Evolutionary conservation across 2,329 filamentous ascomycete species (phyloP).

Genomic region (Penicillium sumatraense): DNA sequence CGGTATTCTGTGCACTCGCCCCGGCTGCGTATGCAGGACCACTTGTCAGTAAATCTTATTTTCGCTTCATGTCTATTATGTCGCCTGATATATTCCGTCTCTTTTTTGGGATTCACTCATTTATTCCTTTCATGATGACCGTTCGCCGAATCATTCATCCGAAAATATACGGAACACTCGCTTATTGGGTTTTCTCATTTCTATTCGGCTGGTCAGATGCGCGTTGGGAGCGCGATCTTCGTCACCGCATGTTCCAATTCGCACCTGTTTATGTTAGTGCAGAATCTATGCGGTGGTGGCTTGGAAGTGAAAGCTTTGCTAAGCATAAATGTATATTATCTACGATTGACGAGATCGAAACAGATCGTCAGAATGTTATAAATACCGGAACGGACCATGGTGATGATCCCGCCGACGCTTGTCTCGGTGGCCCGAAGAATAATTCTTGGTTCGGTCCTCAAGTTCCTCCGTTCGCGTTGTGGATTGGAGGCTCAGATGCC

Average conservation of each 20-base stretch:
- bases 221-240: slow-evolving; percentile 80
- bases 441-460: slow-evolving; percentile 81
- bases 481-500: slow-evolving; percentile 82
- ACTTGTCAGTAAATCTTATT: slow-evolving; percentile 82
- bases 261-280: slow-evolving; percentile 87
- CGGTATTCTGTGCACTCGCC: slow-evolving; percentile 87
- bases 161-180: slow-evolving; percentile 75
- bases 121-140: slow-evolving; percentile 91
- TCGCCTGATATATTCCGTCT: slow-evolving; percentile 75
- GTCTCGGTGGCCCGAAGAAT: slow-evolving; percentile 32
- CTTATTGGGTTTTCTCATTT: slow-evolving; percentile 87
- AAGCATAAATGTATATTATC: slow-evolving; percentile 85
- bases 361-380: slow-evolving; percentile 33
- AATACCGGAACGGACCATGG: slow-evolving; percentile 13
- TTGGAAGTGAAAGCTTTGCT: slow-evolving; percentile 83
- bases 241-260: slow-evolving; percentile 87
- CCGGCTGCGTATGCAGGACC: slow-evolving; percentile 90
- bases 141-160: slow-evolving; percentile 73
- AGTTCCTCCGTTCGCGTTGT: slow-evolving; percentile 82
- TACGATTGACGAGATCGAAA: slow-evolving; percentile 67
- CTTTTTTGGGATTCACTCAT: slow-evolving; percentile 89
- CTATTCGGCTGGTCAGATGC: slow-evolving; percentile 86
- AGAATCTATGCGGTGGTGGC: slow-evolving; percentile 95
- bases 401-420: slow-evolving; percentile 21
- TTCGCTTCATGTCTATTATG: slow-evolving; percentile 87